Evolutionary conservation across 345 rosid genomes (phyloP).

Genomic region (rapeseed (Brassica napus)): DNA sequence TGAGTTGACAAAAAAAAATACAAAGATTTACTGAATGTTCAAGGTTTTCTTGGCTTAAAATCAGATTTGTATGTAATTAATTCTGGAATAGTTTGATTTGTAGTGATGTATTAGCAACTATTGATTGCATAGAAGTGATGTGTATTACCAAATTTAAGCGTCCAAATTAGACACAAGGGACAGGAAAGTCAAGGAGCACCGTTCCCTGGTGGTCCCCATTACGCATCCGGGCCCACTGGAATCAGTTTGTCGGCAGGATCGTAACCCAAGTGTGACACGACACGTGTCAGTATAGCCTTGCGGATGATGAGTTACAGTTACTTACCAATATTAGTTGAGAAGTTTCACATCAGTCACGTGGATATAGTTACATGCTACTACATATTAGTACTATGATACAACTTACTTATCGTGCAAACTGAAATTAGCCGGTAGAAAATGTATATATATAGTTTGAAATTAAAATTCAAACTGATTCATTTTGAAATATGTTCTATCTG

Average conservation of each 20-base stretch:
- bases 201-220: background rate
- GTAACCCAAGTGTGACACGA: background rate
- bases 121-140: background rate
- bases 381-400: background rate
- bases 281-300: background rate
- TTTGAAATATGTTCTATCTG: background rate
- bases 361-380: background rate
- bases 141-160: background rate
- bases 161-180: background rate
- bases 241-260: background rate
- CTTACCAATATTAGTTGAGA: constrained; percentile 1
- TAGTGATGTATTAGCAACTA: background rate
- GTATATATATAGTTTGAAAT: background rate
- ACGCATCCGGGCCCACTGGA: background rate
- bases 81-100: background rate
- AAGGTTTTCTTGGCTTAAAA: background rate
- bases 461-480: background rate
- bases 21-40: too few species aligned
- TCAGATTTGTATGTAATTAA: background rate
- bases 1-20: background rate
- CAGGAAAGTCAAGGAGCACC: background rate
- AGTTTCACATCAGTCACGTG: constrained; percentile 24
- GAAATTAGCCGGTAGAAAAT: background rate
- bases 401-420: background rate
- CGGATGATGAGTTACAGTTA: background rate